Percentiles rank a stretch among this genome's conserved stretches.
Conservation (phyloP, 495 filamentous ascomycete genomes). For the Hyaloscypha bicolor region DNA sequence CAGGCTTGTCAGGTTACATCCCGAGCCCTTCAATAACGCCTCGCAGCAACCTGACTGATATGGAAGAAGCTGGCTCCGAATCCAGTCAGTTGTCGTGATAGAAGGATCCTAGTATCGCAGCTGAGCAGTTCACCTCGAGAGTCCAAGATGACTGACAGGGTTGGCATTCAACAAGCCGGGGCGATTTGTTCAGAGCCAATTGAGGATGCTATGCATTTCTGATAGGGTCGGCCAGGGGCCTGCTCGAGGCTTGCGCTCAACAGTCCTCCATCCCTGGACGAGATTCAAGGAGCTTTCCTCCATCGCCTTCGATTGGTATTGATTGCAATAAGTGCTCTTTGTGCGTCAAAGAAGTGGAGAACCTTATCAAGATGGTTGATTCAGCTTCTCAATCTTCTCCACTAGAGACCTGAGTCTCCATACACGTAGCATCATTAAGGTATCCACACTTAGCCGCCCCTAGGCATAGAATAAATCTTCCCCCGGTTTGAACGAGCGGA, state of each 20-base stretch:
- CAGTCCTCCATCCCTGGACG: background rate
- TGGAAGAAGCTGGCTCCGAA: no score
- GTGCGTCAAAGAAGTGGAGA: background rate
- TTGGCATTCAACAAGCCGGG: background rate
- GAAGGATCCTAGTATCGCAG: no score
- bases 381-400: no score
- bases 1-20: no score
- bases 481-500: no score
- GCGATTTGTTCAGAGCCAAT: background rate
- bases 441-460: background rate
- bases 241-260: background rate
- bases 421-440: background rate
- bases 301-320: background rate
- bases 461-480: background rate
- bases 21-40: no score
- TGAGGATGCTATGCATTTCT: background rate
- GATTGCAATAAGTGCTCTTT: background rate
- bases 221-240: background rate
- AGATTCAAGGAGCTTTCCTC: background rate
- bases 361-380: background rate
- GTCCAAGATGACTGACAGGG: background rate
- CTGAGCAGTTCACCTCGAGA: no score
- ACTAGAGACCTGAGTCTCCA: background rate
- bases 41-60: no score
- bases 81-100: no score